Evolutionary conservation across 2,329 filamentous ascomycete genomes (phyloP).

Genomic region (Cercospora sp.): DNA sequence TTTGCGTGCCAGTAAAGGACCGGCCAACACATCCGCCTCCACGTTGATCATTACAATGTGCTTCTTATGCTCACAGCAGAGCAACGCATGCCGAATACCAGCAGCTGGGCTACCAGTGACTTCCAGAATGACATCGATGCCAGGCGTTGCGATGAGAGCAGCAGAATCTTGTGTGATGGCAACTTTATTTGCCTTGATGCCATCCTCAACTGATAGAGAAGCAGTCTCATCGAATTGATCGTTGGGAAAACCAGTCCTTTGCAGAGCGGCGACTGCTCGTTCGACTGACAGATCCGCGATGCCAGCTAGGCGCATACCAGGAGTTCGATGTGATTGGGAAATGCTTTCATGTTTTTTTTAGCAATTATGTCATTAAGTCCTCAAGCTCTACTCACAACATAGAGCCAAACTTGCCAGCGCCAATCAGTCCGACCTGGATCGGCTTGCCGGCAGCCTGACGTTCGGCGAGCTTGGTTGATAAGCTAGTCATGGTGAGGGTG

Average conservation of each 20-base stretch:
- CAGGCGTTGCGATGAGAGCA: constrained; percentile 45
- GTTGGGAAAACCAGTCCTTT: constrained; percentile 45
- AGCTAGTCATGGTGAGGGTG: constrained; percentile 40
- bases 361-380: neutral
- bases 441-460: constrained; percentile 44
- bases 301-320: constrained; percentile 46
- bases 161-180: constrained; percentile 48
- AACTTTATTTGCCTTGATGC: constrained; percentile 45
- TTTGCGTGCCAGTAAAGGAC: constrained; percentile 44
- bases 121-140: constrained; percentile 49
- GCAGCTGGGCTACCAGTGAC: constrained; percentile 48
- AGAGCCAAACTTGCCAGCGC: constrained; percentile 50
- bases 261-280: constrained; percentile 44
- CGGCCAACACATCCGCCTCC: constrained; percentile 49
- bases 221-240: constrained; percentile 43
- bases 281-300: constrained; percentile 49
- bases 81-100: constrained; percentile 46
- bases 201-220: constrained; percentile 42
- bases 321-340: constrained; percentile 47
- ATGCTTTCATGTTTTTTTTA: constrained; percentile 36
- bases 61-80: constrained; percentile 51
- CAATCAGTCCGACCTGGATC: constrained; percentile 48
- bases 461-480: constrained; percentile 46
- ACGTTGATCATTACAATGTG: constrained; percentile 54
- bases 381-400: constrained; percentile 42